These are phyloP conservation scores for Fusarium oxysporum DNA, from an alignment of 2,329 filamentous ascomycete genomes.

Conservation along the genomic window DNA sequence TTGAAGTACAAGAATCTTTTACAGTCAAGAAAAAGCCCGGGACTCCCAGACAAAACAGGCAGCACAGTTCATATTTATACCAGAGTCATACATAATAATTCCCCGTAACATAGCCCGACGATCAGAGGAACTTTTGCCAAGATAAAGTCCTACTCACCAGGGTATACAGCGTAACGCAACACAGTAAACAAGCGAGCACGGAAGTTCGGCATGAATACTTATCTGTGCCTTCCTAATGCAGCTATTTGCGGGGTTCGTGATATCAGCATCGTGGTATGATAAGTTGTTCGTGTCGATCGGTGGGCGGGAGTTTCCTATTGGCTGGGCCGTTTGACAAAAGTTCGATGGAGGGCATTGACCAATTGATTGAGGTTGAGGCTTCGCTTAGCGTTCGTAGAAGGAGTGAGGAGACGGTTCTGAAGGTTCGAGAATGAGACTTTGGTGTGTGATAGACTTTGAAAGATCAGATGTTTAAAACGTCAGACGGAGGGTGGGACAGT, in stretches of 20 bases:
- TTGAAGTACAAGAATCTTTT: background rate
- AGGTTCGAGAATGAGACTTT: background rate
- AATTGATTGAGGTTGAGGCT: background rate
- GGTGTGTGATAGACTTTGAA: background rate
- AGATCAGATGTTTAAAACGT: background rate
- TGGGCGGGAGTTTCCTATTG: background rate
- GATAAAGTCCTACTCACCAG: background rate
- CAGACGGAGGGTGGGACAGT: background rate
- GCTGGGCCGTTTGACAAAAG: background rate
- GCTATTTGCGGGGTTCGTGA: slow-evolving; percentile 23
- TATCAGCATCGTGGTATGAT: slow-evolving; percentile 8
- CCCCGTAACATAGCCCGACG: background rate
- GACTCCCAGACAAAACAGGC: accelerated
- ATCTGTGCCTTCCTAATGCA: slow-evolving; percentile 30
- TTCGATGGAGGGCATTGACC: background rate
- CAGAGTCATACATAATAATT: background rate
- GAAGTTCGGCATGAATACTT: slow-evolving; percentile 30
- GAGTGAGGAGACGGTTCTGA: too few species aligned
- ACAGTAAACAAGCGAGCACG: background rate
- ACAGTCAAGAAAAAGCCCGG: background rate
- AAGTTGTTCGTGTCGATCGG: background rate
- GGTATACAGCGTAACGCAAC: background rate
- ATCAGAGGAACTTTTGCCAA: slow-evolving; percentile 16
- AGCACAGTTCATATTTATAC: background rate
- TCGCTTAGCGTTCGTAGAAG: background rate